Conservation (phyloP, 2,329 filamentous ascomycete species). For the Aspergillus pseudoglaucus region DNA sequence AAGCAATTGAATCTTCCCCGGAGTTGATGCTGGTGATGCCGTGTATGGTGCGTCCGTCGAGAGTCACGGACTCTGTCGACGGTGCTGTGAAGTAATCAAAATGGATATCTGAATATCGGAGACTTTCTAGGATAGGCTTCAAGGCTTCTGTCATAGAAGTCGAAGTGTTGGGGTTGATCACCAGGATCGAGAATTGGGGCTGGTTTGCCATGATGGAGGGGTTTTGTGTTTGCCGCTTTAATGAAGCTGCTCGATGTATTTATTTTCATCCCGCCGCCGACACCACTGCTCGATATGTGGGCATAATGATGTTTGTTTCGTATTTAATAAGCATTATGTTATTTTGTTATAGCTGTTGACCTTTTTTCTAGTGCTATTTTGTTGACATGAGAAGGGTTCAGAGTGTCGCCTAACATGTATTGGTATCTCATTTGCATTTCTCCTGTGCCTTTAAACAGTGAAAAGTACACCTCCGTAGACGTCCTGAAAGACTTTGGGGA, state of each 20-base stretch:
- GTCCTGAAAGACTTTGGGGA: too few species aligned
- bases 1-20: conserved; percentile 59
- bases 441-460: not conserved
- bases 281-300: too few species aligned
- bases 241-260: not conserved
- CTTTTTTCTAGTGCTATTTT: too few species aligned
- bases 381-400: too few species aligned
- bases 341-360: too few species aligned
- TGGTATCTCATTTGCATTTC: not conserved
- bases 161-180: conserved; percentile 43
- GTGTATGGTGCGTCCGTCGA: conserved; percentile 24
- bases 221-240: not conserved
- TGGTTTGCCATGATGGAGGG: conserved; percentile 12
- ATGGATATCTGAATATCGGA: conserved; percentile 30
- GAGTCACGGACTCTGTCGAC: conserved; percentile 17
- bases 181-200: conserved; percentile 26
- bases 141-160: conserved; percentile 39
- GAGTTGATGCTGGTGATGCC: conserved; percentile 74
- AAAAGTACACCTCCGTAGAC: too few species aligned
- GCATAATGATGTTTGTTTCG: too few species aligned
- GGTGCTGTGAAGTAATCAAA: conserved; percentile 38
- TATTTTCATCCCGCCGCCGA: too few species aligned
- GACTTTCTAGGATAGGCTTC: conserved; percentile 32
- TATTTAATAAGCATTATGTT: too few species aligned
- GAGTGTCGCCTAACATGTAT: not conserved